Percentiles rank a stretch among this genome's conserved stretches.
Conservation (phyloP, 176 grass and related monocot species). For the Oryza glaberrima region DNA sequence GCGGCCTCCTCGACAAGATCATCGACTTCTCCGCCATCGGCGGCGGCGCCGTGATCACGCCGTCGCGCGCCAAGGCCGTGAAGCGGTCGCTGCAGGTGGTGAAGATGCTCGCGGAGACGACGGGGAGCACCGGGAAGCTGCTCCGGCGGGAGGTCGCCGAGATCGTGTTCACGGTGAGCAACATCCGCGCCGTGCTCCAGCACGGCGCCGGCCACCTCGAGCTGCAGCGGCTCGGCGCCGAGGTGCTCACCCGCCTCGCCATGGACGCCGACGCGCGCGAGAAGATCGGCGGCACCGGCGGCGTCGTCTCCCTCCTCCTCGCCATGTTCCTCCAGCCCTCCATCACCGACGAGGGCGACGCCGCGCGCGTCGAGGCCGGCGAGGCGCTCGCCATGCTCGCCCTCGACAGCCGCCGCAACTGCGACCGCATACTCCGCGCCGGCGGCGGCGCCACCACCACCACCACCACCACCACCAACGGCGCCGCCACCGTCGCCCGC, state of each 20-base stretch:
- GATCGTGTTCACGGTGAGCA: conserved; percentile 78
- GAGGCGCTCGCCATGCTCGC: conserved; percentile 84
- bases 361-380: conserved; percentile 59
- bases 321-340: conserved; percentile 50
- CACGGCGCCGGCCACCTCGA: conserved; percentile 18
- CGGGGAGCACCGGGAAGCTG: conserved; percentile 50
- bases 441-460: neutral
- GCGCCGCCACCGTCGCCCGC: conserved; percentile 36
- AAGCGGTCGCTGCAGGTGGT: conserved; percentile 73
- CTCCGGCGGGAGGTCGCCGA: conserved; percentile 62
- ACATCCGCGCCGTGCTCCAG: conserved; percentile 71
- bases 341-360: conserved; percentile 14
- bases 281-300: conserved; percentile 66
- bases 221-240: conserved; percentile 57
- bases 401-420: conserved; percentile 68
- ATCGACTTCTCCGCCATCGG: conserved; percentile 58
- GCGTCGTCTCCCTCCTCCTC: conserved; percentile 65
- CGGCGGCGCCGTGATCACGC: neutral
- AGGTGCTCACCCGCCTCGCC: conserved; percentile 70
- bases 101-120: conserved; percentile 72
- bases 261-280: conserved; percentile 72
- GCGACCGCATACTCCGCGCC: conserved; percentile 53
- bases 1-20: conserved; percentile 79
- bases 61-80: conserved; percentile 50
- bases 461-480: neutral